Base-by-base conservation (phyloP, 129 eudicot species). In the Heracleum sosnowskyi region DNA sequence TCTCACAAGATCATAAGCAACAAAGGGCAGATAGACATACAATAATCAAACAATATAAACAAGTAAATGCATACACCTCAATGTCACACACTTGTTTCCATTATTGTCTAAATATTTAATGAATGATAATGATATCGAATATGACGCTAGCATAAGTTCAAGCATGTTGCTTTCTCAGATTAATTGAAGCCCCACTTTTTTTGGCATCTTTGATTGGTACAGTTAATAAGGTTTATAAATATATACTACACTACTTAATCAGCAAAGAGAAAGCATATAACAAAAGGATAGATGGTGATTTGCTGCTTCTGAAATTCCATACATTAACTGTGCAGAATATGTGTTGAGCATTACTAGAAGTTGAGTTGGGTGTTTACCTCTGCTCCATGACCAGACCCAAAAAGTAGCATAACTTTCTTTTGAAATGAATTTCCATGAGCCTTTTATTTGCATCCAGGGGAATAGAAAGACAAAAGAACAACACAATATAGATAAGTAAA, bases 381-480 rank as follows among this genome's bases (percentile, higher is more conserved):
- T 5, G 82, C 79, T 63, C 87, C 80, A 77, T 92, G 88, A 66
- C 97, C 88, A 18, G 87, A 84, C 37, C 98, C 99, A 81, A 95
- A 90, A 71, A 95, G 82, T 60, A 88, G 86, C 90, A 90, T 73
- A 83, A 88, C 86, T 85, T 92, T 95, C 92, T 95, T 95, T 40
- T 95, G 99, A 84, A 95, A 95, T 29, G 99, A 95, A 86, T 95
- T 90, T 77, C 99, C 99, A 22, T 90, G 92, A 46, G 89, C 96
- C 99, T 94, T 76, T 60, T 60, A 60, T 60, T 37, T 26, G 53
- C 77, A 76, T 79, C 72, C 35, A n/a, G 36, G 20, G 57, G 16
- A 76, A 79, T 16, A 33, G 16, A 64, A 47, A 40, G n/a, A 22
- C 35, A 76, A 46, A 78, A 47, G 10, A 24, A 29, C 24, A 63